A percentile compares a stretch with the other conserved stretches of the same genome.
phyloP scores from a whole-genome alignment of 345 rosid species.

The Psidium friedrichsthalianum region DNA sequence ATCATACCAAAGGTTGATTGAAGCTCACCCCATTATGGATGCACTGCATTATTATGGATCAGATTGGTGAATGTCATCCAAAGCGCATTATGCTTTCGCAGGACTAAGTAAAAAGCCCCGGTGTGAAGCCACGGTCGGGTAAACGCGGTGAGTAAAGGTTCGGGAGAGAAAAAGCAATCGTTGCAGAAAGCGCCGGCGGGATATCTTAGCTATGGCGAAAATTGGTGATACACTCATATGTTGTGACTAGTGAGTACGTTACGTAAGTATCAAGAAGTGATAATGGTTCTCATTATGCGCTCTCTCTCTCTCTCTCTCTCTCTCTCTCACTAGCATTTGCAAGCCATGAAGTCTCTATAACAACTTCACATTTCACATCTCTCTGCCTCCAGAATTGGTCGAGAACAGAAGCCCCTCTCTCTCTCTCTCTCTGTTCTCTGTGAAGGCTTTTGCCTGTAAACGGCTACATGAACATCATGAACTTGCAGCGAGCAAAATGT shows the following conservation, averaged over 20 bases:
- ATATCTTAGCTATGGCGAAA: background rate
- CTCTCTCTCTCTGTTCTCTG: background rate
- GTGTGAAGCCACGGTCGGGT: background rate
- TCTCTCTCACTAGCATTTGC: background rate
- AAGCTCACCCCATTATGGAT: background rate
- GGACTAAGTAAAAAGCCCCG: background rate
- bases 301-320: background rate
- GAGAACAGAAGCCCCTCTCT: background rate
- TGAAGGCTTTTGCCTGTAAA: background rate
- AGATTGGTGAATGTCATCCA: background rate
- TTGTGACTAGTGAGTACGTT: background rate
- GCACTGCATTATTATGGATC: background rate
- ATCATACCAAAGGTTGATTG: background rate
- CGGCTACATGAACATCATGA: background rate
- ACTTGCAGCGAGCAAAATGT: background rate
- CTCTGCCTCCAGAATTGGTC: background rate
- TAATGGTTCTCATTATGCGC: background rate
- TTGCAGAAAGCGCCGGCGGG: background rate
- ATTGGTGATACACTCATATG: background rate
- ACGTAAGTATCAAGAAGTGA: background rate
- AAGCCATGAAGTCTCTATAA: background rate
- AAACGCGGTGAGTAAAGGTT: background rate
- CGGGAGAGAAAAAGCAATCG: background rate
- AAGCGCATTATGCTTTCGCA: background rate
- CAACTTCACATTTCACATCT: background rate